A percentile compares a stretch with the other conserved stretches of the same genome.
phyloP scores from a whole-genome alignment of 495 filamentous ascomycete species.

The Evansstolkia leycettana region DNA sequence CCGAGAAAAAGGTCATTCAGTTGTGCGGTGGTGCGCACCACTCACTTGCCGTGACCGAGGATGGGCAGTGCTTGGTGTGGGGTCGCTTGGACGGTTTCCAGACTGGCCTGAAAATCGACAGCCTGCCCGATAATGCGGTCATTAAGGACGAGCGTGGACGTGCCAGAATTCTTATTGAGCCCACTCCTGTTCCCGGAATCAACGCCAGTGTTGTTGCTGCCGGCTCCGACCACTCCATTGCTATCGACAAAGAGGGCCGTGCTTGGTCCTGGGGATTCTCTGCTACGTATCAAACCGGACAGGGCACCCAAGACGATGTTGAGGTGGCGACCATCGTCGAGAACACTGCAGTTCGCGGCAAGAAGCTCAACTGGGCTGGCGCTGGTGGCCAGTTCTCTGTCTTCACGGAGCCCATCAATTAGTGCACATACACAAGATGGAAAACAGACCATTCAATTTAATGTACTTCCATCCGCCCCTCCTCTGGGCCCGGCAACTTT shows the following conservation, averaged over 20 bases:
- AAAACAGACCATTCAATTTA: no score
- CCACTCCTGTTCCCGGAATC: slow-evolving; percentile 36
- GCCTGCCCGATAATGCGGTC: slow-evolving; percentile 34
- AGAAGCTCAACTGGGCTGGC: slow-evolving; percentile 44
- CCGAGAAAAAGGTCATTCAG: slow-evolving; percentile 25
- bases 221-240: slow-evolving; percentile 47
- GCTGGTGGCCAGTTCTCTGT: slow-evolving; percentile 52
- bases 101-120: slow-evolving; percentile 39
- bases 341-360: slow-evolving; percentile 45
- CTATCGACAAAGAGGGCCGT: slow-evolving; percentile 41
- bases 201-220: slow-evolving; percentile 31
- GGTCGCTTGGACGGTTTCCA: slow-evolving; percentile 49
- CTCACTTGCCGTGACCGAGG: slow-evolving; percentile 38
- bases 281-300: slow-evolving; percentile 51
- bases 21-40: slow-evolving; percentile 48
- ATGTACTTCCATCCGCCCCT: no score
- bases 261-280: slow-evolving; percentile 54
- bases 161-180: slow-evolving; percentile 43
- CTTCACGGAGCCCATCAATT: slow-evolving; percentile 19
- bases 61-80: slow-evolving; percentile 46
- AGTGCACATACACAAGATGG: background rate
- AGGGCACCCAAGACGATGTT: slow-evolving; percentile 44
- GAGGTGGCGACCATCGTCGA: slow-evolving; percentile 44
- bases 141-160: slow-evolving; percentile 36
- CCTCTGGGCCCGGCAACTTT: no score